phyloP scores from a whole-genome alignment of 352 stramenopile genomes.

The Peronospora farinosa region DNA sequence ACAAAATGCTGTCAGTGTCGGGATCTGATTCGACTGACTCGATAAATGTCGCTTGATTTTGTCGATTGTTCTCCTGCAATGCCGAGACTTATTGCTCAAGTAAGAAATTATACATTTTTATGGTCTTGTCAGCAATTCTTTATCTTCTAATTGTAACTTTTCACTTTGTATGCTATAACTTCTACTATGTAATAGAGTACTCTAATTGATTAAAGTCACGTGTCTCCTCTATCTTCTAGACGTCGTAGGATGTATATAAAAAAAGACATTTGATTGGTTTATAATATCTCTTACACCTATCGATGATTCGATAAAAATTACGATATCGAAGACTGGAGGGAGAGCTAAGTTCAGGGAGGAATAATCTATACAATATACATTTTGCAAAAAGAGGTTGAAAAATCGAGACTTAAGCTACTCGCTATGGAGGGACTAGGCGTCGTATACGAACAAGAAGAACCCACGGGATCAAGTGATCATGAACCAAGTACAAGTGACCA shows the following conservation, averaged over 20 bases:
- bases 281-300: neutral
- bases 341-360: neutral
- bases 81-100: neutral
- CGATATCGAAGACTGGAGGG: conserved; percentile 16
- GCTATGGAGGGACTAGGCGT: conserved; percentile 65
- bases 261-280: conserved; percentile 2
- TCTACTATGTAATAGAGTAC: too few species aligned
- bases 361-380: too few species aligned
- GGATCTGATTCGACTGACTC: neutral
- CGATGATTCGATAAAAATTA: conserved; percentile 9
- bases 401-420: too few species aligned
- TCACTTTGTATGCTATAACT: too few species aligned
- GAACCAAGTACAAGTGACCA: conserved; percentile 7
- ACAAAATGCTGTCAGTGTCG: neutral
- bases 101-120: neutral
- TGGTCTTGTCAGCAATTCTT: neutral
- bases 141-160: too few species aligned
- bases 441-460: conserved; percentile 74
- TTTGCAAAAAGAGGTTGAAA: conserved; percentile 13
- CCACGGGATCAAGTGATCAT: conserved; percentile 27
- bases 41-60: neutral
- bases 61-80: neutral
- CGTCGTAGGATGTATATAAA: too few species aligned
- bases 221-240: too few species aligned
- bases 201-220: too few species aligned